phyloP scores from a whole-genome alignment of 352 stramenopile genomes.

The Thalassiosira ordinaria region DNA sequence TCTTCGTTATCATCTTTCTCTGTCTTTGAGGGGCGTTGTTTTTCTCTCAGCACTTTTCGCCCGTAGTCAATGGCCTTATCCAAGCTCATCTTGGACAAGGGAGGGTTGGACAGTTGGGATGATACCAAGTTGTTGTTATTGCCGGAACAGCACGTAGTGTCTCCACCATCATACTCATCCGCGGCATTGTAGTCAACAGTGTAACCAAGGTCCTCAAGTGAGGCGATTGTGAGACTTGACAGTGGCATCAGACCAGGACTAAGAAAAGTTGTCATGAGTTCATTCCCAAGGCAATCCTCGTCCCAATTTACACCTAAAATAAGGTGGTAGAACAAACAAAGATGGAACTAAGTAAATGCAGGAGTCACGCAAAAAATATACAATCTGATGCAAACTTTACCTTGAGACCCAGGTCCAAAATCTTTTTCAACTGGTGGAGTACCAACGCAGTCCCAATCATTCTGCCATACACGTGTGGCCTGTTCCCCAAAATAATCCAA shows the following conservation, averaged over 20 bases:
- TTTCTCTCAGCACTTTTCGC: not conserved
- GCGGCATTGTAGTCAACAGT: conserved; percentile 27
- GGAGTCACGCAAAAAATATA: too few relatives aligned
- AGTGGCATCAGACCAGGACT: not conserved
- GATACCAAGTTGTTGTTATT: not conserved
- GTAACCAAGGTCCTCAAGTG: conserved; percentile 47
- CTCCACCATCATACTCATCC: conserved; percentile 14
- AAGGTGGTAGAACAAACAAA: too few relatives aligned
- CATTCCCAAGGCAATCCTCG: conserved; percentile 22
- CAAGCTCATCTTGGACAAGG: not conserved
- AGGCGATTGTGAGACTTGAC: conserved; percentile 39
- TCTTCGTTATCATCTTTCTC: not conserved
- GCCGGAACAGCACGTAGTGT: not conserved
- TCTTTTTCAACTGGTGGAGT: too few relatives aligned
- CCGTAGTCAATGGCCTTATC: not conserved
- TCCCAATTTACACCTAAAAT: conserved; percentile 26
- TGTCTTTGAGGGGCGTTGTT: not conserved
- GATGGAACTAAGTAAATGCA: too few relatives aligned
- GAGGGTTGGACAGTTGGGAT: not conserved
- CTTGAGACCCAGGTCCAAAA: too few relatives aligned
- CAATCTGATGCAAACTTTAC: too few relatives aligned
- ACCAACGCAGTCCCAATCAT: too few relatives aligned
- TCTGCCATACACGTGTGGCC: too few relatives aligned
- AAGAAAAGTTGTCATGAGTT: conserved; percentile 33
- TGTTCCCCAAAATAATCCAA: too few relatives aligned